Evolutionary conservation across 2,329 filamentous ascomycete species (phyloP).

Genomic region (Botrytis medusae): DNA sequence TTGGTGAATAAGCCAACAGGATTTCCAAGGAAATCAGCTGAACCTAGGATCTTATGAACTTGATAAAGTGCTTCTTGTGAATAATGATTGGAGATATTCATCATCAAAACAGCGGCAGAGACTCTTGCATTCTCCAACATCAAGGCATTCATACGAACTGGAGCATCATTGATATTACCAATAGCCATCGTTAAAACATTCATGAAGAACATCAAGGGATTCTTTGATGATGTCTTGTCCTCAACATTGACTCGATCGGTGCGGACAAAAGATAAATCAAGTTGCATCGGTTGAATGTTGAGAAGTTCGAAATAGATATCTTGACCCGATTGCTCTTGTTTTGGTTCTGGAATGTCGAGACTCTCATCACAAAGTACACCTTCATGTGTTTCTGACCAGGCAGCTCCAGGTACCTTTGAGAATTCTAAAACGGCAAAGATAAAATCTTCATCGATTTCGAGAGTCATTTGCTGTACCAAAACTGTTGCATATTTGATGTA

Average conservation of each 20-base stretch:
- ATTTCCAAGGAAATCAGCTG: constrained; percentile 95
- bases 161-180: constrained; percentile 97
- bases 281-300: constrained; percentile 96
- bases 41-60: constrained; percentile 95
- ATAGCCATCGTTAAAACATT: constrained; percentile 99
- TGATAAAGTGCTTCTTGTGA: constrained; percentile 95
- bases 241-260: constrained; percentile 96
- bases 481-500: constrained; percentile 98
- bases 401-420: constrained; percentile 85
- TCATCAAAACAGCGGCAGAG: constrained; percentile 77
- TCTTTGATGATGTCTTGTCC: constrained; percentile 85
- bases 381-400: constrained; percentile 75
- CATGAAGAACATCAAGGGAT: constrained; percentile 97
- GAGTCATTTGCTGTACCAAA: constrained; percentile 93
- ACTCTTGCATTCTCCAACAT: constrained; percentile 95
- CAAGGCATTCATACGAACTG: constrained; percentile 86
- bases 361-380: constrained; percentile 86
- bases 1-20: constrained; percentile 98
- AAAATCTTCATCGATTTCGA: constrained; percentile 97
- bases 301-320: constrained; percentile 98
- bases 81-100: constrained; percentile 91
- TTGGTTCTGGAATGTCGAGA: constrained; percentile 89
- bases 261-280: constrained; percentile 94
- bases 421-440: constrained; percentile 96
- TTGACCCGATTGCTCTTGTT: constrained; percentile 77